Percentiles rank a stretch among this genome's conserved stretches.
Evolutionary conservation across 805 yeast species (phyloP).

Genomic region (Saccharomycopsis amapae): DNA sequence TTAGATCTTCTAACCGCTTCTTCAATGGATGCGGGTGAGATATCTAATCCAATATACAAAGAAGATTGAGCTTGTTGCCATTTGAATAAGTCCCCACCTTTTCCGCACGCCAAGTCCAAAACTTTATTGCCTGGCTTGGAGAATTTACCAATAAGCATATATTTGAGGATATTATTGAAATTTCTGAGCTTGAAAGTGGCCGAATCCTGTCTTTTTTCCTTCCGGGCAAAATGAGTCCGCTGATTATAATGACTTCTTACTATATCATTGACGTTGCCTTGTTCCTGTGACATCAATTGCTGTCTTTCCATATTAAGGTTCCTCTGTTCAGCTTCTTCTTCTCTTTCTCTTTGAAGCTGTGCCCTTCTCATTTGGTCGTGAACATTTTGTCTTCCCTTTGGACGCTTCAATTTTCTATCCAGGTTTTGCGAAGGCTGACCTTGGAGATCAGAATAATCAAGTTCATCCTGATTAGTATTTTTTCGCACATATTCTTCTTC

Average conservation of each 20-base stretch:
- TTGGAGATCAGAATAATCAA: too few species aligned
- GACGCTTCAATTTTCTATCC: conserved; percentile 16
- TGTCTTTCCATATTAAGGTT: conserved; percentile 29
- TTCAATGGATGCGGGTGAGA: conserved; percentile 77
- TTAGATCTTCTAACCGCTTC: conserved; percentile 77
- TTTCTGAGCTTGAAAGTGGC: conserved; percentile 81
- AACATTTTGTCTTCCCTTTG: conserved; percentile 26
- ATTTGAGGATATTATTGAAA: conserved; percentile 88
- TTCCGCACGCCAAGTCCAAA: conserved; percentile 91
- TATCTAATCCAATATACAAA: conserved; percentile 85
- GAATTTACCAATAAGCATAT: conserved; percentile 69
- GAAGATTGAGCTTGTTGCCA: conserved; percentile 69
- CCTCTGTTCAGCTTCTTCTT: conserved; percentile 14
- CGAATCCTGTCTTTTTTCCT: conserved; percentile 58
- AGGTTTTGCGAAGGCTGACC: conserved; percentile 1
- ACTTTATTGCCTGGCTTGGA: conserved; percentile 50
- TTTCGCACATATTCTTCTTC: too few species aligned
- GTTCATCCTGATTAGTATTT: too few species aligned
- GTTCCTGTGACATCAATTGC: conserved; percentile 27
- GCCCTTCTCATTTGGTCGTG: conserved; percentile 20
- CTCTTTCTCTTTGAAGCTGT: conserved; percentile 17
- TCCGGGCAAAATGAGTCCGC: conserved; percentile 62
- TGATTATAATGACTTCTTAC: conserved; percentile 84
- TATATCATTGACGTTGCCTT: conserved; percentile 47
- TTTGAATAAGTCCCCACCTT: conserved; percentile 93